Conservation (phyloP, 2,329 filamentous ascomycete species). For the Capronia coronata region DNA sequence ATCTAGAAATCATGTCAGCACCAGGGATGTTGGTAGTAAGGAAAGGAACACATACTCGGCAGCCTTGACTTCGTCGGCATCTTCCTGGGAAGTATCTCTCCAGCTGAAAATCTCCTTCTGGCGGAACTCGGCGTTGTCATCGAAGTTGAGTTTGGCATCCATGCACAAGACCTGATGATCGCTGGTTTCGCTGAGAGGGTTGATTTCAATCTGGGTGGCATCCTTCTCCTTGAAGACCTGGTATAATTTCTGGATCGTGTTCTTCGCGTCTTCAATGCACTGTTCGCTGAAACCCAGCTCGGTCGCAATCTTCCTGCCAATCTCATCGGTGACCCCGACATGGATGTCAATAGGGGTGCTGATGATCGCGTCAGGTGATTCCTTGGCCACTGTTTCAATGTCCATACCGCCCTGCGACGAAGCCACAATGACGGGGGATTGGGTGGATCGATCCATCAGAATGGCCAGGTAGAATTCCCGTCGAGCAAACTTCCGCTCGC, state of each 20-base stretch:
- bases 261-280: conserved; percentile 90
- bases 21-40: neutral
- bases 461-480: conserved; percentile 98
- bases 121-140: conserved; percentile 97
- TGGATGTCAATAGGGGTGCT: conserved; percentile 94
- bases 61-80: conserved; percentile 94
- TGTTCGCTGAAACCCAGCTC: conserved; percentile 97
- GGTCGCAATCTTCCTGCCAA: conserved; percentile 79
- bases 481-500: conserved; percentile 98
- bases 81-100: conserved; percentile 93
- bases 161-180: conserved; percentile 98
- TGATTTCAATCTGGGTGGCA: conserved; percentile 99
- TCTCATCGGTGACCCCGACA: conserved; percentile 87
- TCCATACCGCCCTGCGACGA: conserved; percentile 99
- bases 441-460: conserved; percentile 90
- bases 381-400: conserved; percentile 97
- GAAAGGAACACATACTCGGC: conserved; percentile 56
- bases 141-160: conserved; percentile 98
- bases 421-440: conserved; percentile 90
- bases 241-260: conserved; percentile 98
- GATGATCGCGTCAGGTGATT: conserved; percentile 90
- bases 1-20: conserved; percentile 29
- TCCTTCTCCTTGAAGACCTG: conserved; percentile 98
- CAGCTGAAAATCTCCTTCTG: conserved; percentile 93
- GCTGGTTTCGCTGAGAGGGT: conserved; percentile 94